A percentile compares a stretch with the other conserved stretches of the same genome.
These are phyloP conservation scores for Heimioporus sp. DNA, from an alignment of 768 basidiomycete species.

Conservation along the genomic window DNA sequence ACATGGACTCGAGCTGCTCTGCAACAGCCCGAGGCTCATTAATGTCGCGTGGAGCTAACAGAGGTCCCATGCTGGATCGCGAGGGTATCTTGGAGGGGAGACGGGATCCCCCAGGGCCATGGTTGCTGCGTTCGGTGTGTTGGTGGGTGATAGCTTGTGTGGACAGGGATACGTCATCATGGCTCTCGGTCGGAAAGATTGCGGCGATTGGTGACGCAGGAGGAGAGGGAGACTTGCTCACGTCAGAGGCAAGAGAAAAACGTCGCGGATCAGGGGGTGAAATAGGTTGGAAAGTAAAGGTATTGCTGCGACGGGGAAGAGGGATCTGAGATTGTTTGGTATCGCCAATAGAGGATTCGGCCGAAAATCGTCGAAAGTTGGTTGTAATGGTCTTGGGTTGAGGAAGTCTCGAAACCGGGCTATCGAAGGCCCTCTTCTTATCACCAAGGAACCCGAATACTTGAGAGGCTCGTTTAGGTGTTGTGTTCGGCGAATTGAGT, in stretches of 20 bases:
- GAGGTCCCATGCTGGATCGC: constrained; percentile 27
- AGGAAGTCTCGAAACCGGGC: constrained; percentile 32
- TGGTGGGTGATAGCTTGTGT: constrained; percentile 1
- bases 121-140: constrained; percentile 25
- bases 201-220: constrained; percentile 2
- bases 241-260: constrained; percentile 14
- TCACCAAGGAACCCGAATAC: constrained; percentile 70
- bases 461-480: constrained; percentile 69
- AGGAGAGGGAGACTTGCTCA: constrained; percentile 4
- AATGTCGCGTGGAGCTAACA: constrained; percentile 3
- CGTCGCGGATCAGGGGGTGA: constrained; percentile 11
- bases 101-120: constrained; percentile 45
- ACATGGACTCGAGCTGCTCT: background rate
- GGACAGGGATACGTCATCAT: constrained; percentile 1
- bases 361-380: constrained; percentile 21
- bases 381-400: constrained; percentile 25
- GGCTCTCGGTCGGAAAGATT: background rate
- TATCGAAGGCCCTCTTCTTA: constrained; percentile 38
- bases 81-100: constrained; percentile 32
- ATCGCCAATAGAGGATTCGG: constrained; percentile 26
- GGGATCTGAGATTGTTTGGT: constrained; percentile 19
- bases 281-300: constrained; percentile 10
- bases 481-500: constrained; percentile 37
- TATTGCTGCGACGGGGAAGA: constrained; percentile 8
- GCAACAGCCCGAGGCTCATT: background rate